Base-by-base conservation (phyloP, 164 flowering plant species). In the Echeveria elegans region DNA sequence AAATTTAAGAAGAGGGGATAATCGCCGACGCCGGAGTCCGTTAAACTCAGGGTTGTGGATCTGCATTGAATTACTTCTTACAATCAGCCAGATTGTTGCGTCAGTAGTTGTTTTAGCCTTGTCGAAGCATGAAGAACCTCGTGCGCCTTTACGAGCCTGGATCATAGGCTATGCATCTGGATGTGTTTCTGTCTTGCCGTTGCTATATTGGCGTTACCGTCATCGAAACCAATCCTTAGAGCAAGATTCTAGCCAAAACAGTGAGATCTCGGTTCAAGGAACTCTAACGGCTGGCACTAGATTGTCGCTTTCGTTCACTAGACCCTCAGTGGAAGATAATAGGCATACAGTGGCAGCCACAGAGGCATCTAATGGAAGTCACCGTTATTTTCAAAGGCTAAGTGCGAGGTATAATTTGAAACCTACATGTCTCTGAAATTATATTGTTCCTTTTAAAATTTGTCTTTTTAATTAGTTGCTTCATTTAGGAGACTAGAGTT, bases 21-120 rank as follows among this genome's bases (percentile, higher is more conserved):
- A 18, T 18, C 16, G 47, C 47, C 47, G 16, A 43, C 47, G 47
- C 16, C n/a, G 19, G 47, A 43, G 47, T 16, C 47, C 47, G 15
- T 43, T 43, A 65, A 85, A 84, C 76, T 86, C 95, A 47, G 88
- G 83, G 40, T 68, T 88, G 65, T 92, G 98, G 98, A 84, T 90
- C 71, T 85, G 87, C 11, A 72, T 88, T 72, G 97, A 90, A 76
- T 72, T 86, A 32, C 69, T 81, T 31, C 78, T 90, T 36, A 83
- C 87, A 31, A 66, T 86, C 50, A 69, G 85, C 69, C 96, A 90
- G 75, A 87, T 90, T 68, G 74, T 82, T 73, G 91, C 81, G 47
- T 78, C 83, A 19, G 40, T 81, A 40, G 78, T 72, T 36, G 78
- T 80, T 36, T 53, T 80, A 64, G 72, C 72, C 5, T 14, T 78